Percentiles rank a stretch among this genome's conserved stretches.
phyloP scores from a whole-genome alignment of 2,329 filamentous ascomycete genomes.

The Rosellinia necatrix region DNA sequence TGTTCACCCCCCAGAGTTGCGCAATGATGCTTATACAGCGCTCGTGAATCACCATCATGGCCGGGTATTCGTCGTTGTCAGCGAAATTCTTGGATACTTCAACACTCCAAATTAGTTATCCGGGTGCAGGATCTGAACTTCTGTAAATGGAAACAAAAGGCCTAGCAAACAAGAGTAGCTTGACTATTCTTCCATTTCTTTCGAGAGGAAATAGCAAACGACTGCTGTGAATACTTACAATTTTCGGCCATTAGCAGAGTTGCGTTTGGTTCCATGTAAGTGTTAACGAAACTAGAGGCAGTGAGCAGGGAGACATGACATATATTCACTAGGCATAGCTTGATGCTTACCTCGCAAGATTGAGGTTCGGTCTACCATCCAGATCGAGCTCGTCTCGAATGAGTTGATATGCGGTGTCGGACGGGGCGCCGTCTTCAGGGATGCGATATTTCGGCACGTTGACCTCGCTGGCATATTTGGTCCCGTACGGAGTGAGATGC shows the following conservation, averaged over 20 bases:
- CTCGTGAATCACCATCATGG: constrained; percentile 62
- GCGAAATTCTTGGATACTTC: constrained; percentile 64
- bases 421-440: constrained; percentile 60
- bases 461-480: constrained; percentile 57
- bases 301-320: constrained; percentile 23
- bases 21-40: constrained; percentile 72
- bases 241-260: constrained; percentile 70
- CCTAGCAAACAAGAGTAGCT: too few species aligned
- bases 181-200: too few species aligned
- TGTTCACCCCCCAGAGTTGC: constrained; percentile 66
- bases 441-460: constrained; percentile 66
- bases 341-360: constrained; percentile 59
- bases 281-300: constrained; percentile 64
- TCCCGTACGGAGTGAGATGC: constrained; percentile 62
- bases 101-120: neutral
- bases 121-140: neutral
- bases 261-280: constrained; percentile 72
- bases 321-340: neutral
- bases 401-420: constrained; percentile 68
- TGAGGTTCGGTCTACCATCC: constrained; percentile 69
- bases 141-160: neutral
- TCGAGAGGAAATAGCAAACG: neutral
- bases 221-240: constrained; percentile 46
- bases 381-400: constrained; percentile 66
- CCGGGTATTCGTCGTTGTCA: constrained; percentile 70